Evolutionary conservation across 345 rosid genomes (phyloP).

Genomic region (Citropsis articulata): DNA sequence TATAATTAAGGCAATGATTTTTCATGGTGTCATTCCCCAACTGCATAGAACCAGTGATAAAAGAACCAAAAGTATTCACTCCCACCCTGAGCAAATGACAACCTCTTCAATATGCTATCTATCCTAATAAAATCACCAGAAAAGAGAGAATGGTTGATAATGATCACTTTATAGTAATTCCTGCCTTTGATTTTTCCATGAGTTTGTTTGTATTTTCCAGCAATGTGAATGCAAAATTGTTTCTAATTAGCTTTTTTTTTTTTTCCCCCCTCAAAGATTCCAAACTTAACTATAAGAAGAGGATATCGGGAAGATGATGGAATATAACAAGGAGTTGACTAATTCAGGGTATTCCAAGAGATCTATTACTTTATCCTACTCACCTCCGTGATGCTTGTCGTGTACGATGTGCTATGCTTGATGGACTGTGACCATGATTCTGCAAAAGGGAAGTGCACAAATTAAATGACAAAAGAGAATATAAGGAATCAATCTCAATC

Average conservation of each 20-base stretch:
- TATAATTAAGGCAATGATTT: background rate
- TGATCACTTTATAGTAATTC: background rate
- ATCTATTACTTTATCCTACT: conserved; percentile 2
- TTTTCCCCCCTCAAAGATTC: background rate
- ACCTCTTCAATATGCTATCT: background rate
- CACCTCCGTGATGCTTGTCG: conserved; percentile 63
- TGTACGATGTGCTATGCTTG: conserved; percentile 49
- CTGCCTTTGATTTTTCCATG: background rate
- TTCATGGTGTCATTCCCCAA: background rate
- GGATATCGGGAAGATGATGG: background rate
- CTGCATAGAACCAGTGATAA: background rate
- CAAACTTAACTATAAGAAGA: background rate
- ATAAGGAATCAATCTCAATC: background rate
- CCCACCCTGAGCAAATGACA: background rate
- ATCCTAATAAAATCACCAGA: background rate
- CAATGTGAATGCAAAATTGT: background rate
- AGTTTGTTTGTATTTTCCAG: background rate
- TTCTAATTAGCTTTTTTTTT: background rate
- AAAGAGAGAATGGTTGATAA: background rate
- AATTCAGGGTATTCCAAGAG: background rate
- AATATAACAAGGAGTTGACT: background rate
- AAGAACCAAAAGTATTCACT: background rate
- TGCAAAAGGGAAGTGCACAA: conserved; percentile 24
- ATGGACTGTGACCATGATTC: conserved; percentile 43
- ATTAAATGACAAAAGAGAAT: background rate